phyloP scores from a whole-genome alignment of 331 rosid species.

The Pyrus hybrid region DNA sequence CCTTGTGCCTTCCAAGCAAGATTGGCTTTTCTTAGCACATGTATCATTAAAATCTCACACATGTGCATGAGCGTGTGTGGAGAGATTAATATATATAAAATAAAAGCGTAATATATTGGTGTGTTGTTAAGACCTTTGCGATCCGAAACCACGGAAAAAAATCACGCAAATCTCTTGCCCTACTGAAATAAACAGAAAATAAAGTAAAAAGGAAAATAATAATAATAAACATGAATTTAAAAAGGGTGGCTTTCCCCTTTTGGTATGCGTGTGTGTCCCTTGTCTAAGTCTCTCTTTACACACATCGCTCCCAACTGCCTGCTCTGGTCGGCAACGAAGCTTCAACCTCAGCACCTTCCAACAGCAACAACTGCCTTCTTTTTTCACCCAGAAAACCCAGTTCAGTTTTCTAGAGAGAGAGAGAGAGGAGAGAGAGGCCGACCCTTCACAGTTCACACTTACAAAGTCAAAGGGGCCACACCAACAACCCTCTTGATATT shows the following conservation, averaged over 20 bases:
- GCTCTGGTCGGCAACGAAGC: constrained; percentile 27
- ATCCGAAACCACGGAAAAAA: neutral
- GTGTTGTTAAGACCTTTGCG: no score
- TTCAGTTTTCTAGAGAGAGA: neutral
- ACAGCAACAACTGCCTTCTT: neutral
- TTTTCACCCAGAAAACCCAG: neutral
- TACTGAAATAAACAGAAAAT: neutral
- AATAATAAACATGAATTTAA: neutral
- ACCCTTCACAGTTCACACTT: neutral
- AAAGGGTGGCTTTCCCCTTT: neutral
- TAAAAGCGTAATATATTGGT: no score
- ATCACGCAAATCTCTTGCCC: neutral
- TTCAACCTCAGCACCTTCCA: neutral
- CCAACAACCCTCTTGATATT: neutral
- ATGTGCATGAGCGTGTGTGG: no score
- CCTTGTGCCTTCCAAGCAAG: neutral
- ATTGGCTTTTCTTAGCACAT: neutral
- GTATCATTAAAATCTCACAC: neutral
- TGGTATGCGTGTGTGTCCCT: neutral
- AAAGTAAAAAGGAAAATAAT: no score
- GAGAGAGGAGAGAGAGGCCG: neutral
- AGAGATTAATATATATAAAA: neutral
- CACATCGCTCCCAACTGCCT: neutral
- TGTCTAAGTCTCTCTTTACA: constrained; percentile 1
- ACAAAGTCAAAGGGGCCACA: neutral